Evolutionary conservation across 768 basidiomycete species (phyloP), one percentile per base, ranked within the genome.

Genomic region (Mycena crocata): DNA sequence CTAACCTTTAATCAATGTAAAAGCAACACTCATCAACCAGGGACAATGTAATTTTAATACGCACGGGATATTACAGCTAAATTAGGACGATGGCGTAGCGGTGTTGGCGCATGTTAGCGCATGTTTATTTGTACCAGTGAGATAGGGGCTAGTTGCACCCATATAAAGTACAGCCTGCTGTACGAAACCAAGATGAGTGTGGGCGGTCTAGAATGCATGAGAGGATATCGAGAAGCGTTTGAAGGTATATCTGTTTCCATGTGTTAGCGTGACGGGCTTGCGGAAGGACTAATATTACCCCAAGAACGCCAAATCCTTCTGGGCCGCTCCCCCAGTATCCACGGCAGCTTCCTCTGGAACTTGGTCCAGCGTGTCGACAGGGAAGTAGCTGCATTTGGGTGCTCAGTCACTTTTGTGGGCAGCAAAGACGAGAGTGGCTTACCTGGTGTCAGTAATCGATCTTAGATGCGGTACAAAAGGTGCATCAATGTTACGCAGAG

Each of bases 381-480:
- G 96, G 87, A 98, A 98, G 82, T 98, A 98, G 4, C 40, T 42
- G 40, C n/a, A n/a, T n/a, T n/a, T n/a, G n/a, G n/a, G n/a, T n/a
- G n/a, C n/a, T n/a, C n/a, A n/a, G n/a, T n/a, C n/a, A n/a, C n/a
- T n/a, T n/a, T n/a, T n/a, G n/a, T n/a, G n/a, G n/a, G n/a, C n/a
- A n/a, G n/a, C n/a, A 30, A 7, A 52, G 14, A 28, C 14, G 19
- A 23, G 2, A 39, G 23, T 19, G 6, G 5, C 21, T 14, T 37
- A 63, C 62, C 39, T n/a, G n/a, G n/a, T n/a, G n/a, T n/a, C n/a
- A n/a, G n/a, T n/a, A n/a, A n/a, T n/a, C n/a, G n/a, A n/a, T n/a
- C n/a, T 88, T 34, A 99, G 84, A 62, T 95, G 93, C 23, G 98
- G 97, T n/a, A 99, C 91, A 78, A 98, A 99, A 7, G 97, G 98